Percentiles rank a stretch among this genome's conserved stretches.
Conservation (phyloP, 1,284 basidiomycete species). For the Apiotrichum gracile region DNA sequence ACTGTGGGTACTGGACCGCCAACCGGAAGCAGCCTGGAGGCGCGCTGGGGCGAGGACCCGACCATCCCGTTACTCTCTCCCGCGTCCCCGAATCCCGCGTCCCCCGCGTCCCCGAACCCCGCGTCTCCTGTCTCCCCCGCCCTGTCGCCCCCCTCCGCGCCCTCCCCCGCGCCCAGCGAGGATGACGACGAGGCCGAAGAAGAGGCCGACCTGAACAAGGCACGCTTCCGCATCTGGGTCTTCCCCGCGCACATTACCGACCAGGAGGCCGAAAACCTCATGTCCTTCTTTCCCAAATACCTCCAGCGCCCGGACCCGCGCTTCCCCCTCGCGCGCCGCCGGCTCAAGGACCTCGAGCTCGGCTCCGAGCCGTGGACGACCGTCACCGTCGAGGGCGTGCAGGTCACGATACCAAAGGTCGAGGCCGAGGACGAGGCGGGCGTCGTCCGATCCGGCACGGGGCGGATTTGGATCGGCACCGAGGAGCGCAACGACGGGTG, state of each 20-base stretch:
- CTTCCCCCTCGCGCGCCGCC: slow-evolving; percentile 29
- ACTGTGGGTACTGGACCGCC: background rate
- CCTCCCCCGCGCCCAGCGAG: background rate
- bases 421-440: slow-evolving; percentile 29
- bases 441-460: slow-evolving; percentile 36
- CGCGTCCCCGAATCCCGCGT: slow-evolving; percentile 1
- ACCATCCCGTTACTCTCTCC: background rate
- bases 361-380: slow-evolving; percentile 22
- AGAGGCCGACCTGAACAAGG: slow-evolving; percentile 35
- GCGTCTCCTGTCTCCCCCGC: background rate
- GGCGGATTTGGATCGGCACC: slow-evolving; percentile 36
- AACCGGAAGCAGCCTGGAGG: background rate
- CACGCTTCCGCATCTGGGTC: slow-evolving; percentile 38
- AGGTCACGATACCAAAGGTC: slow-evolving; percentile 19
- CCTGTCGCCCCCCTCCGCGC: background rate
- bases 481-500: slow-evolving; percentile 26
- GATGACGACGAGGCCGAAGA: slow-evolving; percentile 30
- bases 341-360: slow-evolving; percentile 24
- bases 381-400: slow-evolving; percentile 15
- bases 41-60: background rate
- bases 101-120: background rate
- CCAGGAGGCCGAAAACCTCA: slow-evolving; percentile 31
- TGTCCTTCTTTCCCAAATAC: slow-evolving; percentile 27
- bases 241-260: slow-evolving; percentile 40
- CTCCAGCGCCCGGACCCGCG: slow-evolving; percentile 19